Evolutionary conservation across 2,329 filamentous ascomycete species (phyloP).

Genomic region (Aspergillus proliferans): DNA sequence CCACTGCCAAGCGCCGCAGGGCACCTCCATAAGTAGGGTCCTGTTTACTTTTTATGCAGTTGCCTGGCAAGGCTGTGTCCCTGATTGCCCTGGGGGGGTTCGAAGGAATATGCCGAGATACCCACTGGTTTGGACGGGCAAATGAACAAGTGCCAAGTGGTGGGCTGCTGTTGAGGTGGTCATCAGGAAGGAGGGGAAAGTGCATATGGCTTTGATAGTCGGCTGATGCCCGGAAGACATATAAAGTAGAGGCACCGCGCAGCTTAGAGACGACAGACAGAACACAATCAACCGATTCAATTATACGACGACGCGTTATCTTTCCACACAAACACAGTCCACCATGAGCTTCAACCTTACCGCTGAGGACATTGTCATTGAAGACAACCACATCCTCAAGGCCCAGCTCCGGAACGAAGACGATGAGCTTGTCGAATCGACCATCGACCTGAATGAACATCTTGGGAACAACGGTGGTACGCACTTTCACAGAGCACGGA

Average conservation of each 20-base stretch:
- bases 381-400: conserved; percentile 7
- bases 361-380: conserved; percentile 11
- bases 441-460: conserved; percentile 10
- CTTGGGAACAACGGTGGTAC: conserved; percentile 15
- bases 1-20: not conserved
- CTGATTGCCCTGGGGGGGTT: not conserved
- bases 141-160: not conserved
- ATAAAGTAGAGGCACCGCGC: too few relatives aligned
- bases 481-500: not conserved
- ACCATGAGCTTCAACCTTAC: conserved; percentile 16
- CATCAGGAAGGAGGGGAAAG: not conserved
- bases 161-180: not conserved
- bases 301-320: not conserved
- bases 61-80: not conserved
- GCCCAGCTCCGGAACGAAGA: conserved; percentile 6
- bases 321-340: not conserved
- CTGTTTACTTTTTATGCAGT: not conserved
- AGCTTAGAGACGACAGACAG: not conserved
- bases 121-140: not conserved
- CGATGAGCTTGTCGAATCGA: conserved; percentile 3
- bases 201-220: not conserved
- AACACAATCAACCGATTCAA: too few relatives aligned
- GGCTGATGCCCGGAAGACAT: too few relatives aligned
- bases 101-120: not conserved
- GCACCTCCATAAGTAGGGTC: not conserved